phyloP scores from a whole-genome alignment of 306 rosid genomes.

The Urtica urens region DNA sequence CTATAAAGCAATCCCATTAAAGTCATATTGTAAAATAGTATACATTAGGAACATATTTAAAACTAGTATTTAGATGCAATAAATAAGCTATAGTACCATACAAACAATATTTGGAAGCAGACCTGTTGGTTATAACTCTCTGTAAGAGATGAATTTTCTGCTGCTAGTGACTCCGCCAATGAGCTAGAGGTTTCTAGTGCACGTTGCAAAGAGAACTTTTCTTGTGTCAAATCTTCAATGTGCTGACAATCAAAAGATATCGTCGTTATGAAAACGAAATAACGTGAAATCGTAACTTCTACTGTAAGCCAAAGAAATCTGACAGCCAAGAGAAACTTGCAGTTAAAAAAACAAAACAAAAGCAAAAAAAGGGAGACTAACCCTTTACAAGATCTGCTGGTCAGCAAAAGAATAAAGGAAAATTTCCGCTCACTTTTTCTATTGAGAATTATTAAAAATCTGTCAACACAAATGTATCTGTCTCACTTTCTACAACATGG shows the following conservation, averaged over 20 bases:
- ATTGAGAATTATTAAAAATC: too few species aligned
- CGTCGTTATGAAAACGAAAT: not conserved
- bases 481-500: constrained; percentile 1
- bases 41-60: not conserved
- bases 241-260: constrained; percentile 39
- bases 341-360: not conserved
- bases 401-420: too few species aligned
- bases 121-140: constrained; percentile 95
- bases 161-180: constrained; percentile 76
- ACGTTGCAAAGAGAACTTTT: constrained; percentile 83
- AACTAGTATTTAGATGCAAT: not conserved
- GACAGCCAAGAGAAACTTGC: not conserved
- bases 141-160: constrained; percentile 92
- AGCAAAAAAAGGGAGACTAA: not conserved
- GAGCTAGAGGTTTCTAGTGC: constrained; percentile 72
- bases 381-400: too few species aligned
- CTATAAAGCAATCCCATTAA: too few species aligned
- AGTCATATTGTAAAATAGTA: too few species aligned
- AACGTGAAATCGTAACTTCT: not conserved
- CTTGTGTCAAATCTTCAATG: constrained; percentile 93
- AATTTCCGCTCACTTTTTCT: too few species aligned
- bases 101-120: constrained; percentile 7
- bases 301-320: not conserved
- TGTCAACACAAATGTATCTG: too few species aligned
- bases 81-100: not conserved